Evolutionary conservation across 108 stramenopile species (phyloP).

Genomic region (Seminavis robusta): DNA sequence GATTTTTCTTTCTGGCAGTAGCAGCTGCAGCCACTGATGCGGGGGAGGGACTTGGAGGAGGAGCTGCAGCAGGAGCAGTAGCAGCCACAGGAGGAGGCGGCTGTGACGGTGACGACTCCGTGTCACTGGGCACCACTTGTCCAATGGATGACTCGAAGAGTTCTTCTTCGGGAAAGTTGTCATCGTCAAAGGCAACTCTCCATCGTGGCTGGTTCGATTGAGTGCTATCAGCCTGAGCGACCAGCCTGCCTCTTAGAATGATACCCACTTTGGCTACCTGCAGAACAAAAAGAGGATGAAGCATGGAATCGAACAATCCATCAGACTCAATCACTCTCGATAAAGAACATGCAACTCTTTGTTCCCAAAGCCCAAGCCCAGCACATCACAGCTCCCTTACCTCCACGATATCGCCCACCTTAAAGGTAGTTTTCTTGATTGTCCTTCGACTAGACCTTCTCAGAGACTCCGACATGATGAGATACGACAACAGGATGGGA

Average conservation of each 20-base stretch:
- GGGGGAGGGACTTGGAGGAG: too few relatives aligned
- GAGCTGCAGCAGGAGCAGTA: too few relatives aligned
- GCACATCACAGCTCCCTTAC: too few relatives aligned
- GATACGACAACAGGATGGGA: too few relatives aligned
- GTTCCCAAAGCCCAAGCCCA: too few relatives aligned
- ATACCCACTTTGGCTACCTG: constrained; percentile 1
- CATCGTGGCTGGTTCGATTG: constrained; percentile 15
- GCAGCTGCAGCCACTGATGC: too few relatives aligned
- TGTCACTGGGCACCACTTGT: too few relatives aligned
- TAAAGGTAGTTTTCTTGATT: constrained; percentile 9
- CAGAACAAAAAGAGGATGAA: background rate
- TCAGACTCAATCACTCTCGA: background rate
- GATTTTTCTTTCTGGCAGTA: too few relatives aligned
- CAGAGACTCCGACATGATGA: constrained; percentile 10
- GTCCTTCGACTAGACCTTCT: constrained; percentile 14
- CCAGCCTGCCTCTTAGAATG: constrained; percentile 9
- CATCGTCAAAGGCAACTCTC: constrained; percentile 23
- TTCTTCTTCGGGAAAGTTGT: constrained; percentile 21
- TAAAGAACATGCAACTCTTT: too few relatives aligned
- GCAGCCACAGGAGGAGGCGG: too few relatives aligned
- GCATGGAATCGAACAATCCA: background rate
- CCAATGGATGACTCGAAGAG: constrained; percentile 8
- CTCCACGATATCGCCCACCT: constrained; percentile 27
- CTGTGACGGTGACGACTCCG: too few relatives aligned
- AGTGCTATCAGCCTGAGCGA: too few relatives aligned